Evolutionary conservation across 495 filamentous ascomycete genomes (phyloP), one percentile per base, ranked within the genome.

Genomic region (Xylaria longipes): DNA sequence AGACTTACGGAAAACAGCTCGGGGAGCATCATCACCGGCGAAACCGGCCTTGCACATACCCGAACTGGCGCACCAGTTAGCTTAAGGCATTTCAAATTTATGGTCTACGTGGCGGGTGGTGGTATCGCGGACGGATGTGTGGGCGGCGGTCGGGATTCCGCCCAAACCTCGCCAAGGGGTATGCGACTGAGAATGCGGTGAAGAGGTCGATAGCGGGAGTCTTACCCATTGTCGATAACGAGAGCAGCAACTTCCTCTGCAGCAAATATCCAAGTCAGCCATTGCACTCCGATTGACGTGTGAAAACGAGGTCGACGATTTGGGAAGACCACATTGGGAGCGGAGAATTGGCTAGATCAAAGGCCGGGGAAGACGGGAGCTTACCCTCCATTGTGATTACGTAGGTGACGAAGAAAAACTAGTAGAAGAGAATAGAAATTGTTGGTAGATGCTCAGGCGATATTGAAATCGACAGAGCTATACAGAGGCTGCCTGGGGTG

Each of bases 11-110:
- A 99, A 99, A 81, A 99, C 96, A 86, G 96, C 96, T 88, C 96
- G 90, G 79, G 96, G 96, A 86, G 96, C 96, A 94, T 99, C 96
- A 83, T 99, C 96, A 95, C 96, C 96, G 88, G 96, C 96, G 87
- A 99, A 99, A 94, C 96, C 96, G 92, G 96, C 96, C 89, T 99
- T 99, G 88, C 96, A 99, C 96, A 99, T 99, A 91, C 96, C 96
- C 85, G 96, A 99, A 89, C 96, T 99, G 84, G 31, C 35, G 80
- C 56, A 76, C 61, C 70, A 78, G 84, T 92, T 82, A 91, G 91
- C 82, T 79, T 63, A 39, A 46, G 14, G 62, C 67, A 22, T 60
- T 67, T 33, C 45, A 72, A 29, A 17, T 22, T 71, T 62, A 65
- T 65, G 68, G 64, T 54, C 12, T 67, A 50, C 31, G 60, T 37